phyloP scores from a whole-genome alignment of 345 rosid species.

The Eucalyptus victrix region DNA sequence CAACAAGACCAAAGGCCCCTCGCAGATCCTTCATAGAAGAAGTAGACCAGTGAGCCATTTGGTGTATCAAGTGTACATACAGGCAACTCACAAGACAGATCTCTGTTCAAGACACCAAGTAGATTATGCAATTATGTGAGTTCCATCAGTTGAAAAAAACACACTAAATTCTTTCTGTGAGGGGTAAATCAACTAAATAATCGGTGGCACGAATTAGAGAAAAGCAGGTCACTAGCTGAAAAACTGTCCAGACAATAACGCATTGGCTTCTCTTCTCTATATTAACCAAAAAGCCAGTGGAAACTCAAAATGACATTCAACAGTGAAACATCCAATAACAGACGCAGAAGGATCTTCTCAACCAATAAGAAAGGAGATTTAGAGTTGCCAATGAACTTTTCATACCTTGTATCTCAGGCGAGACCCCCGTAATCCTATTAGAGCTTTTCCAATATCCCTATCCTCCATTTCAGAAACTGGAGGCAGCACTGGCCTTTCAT shows the following conservation, averaged over 20 bases:
- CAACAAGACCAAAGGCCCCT: slow-evolving; percentile 7
- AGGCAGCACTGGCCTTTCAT: slow-evolving; percentile 16
- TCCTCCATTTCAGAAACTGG: slow-evolving; percentile 15
- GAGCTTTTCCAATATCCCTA: slow-evolving; percentile 27
- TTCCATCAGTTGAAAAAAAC: background rate
- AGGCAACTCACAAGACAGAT: background rate
- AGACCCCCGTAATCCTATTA: slow-evolving; percentile 34
- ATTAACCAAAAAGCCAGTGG: background rate
- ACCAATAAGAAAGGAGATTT: background rate
- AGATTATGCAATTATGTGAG: background rate
- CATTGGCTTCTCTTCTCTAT: background rate
- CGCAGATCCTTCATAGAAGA: slow-evolving; percentile 28
- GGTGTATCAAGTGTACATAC: background rate
- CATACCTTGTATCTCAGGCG: slow-evolving; percentile 63
- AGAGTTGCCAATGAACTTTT: background rate
- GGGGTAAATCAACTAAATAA: background rate
- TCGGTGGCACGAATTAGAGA: background rate
- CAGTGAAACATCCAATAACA: background rate
- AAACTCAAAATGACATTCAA: background rate
- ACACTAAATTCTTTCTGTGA: background rate
- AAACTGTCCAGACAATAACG: background rate
- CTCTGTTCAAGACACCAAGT: background rate
- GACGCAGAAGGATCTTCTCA: background rate
- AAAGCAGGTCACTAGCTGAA: background rate
- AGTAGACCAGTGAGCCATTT: background rate